Conservation (phyloP, 257 asterid genomes). For the Anisodus acutangulus region DNA sequence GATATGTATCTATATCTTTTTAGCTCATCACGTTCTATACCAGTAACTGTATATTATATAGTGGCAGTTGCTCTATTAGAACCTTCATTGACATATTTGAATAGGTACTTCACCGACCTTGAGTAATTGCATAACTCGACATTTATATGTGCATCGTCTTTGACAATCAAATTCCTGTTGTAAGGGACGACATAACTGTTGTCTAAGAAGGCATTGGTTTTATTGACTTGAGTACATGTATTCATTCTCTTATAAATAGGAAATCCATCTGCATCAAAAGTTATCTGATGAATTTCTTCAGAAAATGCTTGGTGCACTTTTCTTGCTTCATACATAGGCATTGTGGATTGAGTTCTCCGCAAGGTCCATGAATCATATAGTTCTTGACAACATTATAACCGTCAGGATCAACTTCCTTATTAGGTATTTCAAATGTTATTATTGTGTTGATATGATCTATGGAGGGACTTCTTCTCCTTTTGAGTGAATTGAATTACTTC, state of each 20-base stretch:
- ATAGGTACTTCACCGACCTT: not conserved
- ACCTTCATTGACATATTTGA: not conserved
- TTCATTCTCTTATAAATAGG: not conserved
- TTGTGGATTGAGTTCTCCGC: not conserved
- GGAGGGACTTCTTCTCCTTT: not conserved
- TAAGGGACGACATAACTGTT: not conserved
- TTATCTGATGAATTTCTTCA: not conserved
- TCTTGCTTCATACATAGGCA: constrained; percentile 10
- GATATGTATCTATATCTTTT: not conserved
- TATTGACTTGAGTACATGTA: not conserved
- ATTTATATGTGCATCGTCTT: not conserved
- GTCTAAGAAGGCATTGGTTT: not conserved
- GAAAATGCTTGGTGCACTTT: not conserved
- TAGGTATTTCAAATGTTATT: not conserved
- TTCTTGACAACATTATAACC: not conserved
- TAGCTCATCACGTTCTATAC: not conserved
- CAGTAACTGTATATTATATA: not conserved
- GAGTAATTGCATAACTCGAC: not conserved
- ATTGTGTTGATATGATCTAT: not conserved
- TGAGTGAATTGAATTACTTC: too few species aligned
- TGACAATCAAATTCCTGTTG: not conserved
- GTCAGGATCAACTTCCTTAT: not conserved
- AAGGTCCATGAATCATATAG: not conserved
- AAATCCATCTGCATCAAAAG: not conserved
- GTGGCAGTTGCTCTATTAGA: not conserved